A percentile compares a stretch with the other conserved stretches of the same genome.
Conservation (phyloP, 768 basidiomycete species). For the Lentinula aciculospora region DNA sequence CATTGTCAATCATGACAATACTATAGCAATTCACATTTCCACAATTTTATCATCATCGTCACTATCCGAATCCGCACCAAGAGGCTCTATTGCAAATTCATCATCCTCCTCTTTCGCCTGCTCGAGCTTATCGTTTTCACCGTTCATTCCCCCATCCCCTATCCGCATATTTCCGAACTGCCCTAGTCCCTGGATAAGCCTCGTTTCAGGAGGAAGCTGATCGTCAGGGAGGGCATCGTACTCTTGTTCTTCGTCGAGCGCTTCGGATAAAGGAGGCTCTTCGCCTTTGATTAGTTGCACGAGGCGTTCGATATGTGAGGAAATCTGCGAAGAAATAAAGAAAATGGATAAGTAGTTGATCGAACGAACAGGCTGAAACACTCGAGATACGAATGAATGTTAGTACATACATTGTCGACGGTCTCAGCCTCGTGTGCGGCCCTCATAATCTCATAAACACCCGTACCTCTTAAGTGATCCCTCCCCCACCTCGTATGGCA, state of each 20-base stretch:
- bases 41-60: conserved; percentile 56
- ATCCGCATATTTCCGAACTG: background rate
- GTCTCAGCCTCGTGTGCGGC: conserved; percentile 73
- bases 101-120: conserved; percentile 1
- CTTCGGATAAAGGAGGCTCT: conserved; percentile 48
- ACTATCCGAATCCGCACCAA: conserved; percentile 23
- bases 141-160: background rate
- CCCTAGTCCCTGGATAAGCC: conserved; percentile 1
- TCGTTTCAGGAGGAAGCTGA: background rate
- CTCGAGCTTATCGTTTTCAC: background rate
- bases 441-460: conserved; percentile 83
- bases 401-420: conserved; percentile 59
- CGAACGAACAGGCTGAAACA: no score
- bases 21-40: conserved; percentile 43
- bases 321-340: conserved; percentile 44
- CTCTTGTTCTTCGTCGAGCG: conserved; percentile 27
- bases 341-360: background rate
- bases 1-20: no score
- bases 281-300: conserved; percentile 82
- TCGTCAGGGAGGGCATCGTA: conserved; percentile 15
- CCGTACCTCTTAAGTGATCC: conserved; percentile 70
- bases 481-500: conserved; percentile 89
- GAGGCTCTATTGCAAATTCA: background rate
- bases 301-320: conserved; percentile 82
- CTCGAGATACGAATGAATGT: no score